Evolutionary conservation across 108 stramenopile genomes (phyloP).

Genomic region (Stephanodiscus minutulus): DNA sequence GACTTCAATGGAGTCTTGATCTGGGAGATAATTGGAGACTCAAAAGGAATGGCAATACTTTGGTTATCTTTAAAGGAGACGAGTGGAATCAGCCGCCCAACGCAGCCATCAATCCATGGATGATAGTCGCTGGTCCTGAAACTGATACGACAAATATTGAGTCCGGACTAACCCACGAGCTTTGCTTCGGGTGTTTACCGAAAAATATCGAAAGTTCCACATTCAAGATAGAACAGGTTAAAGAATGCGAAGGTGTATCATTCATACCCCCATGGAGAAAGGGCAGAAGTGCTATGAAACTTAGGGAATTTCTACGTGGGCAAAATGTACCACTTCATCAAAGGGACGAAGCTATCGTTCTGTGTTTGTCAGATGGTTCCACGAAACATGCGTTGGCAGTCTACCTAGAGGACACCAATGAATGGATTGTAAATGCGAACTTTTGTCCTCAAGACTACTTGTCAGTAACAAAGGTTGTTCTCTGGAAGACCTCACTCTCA

Average conservation of each 20-base stretch:
- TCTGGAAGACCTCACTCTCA: conserved; percentile 12
- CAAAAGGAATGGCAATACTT: conserved; percentile 54
- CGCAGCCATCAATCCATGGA: conserved; percentile 11
- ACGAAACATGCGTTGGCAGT: conserved; percentile 28
- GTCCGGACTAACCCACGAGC: conserved; percentile 2
- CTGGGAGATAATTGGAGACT: conserved; percentile 63
- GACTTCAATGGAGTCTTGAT: conserved; percentile 66
- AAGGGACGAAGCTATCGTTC: conserved; percentile 56
- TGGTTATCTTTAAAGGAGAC: conserved; percentile 33
- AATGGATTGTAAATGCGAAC: conserved; percentile 37
- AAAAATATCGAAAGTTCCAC: neutral
- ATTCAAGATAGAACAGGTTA: conserved; percentile 24
- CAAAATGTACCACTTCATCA: conserved; percentile 85
- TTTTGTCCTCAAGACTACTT: conserved; percentile 20
- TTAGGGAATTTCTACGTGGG: conserved; percentile 89
- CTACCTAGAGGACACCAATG: conserved; percentile 14
- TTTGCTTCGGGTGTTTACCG: conserved; percentile 20
- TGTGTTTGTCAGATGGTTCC: conserved; percentile 28
- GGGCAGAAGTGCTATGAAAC: conserved; percentile 62
- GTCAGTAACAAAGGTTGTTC: conserved; percentile 17
- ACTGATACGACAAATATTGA: neutral
- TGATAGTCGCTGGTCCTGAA: conserved; percentile 17
- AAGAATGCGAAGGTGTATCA: conserved; percentile 25
- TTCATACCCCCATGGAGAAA: conserved; percentile 85
- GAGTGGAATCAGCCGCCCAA: conserved; percentile 5